Evolutionary conservation across 2,329 filamentous ascomycete species (phyloP), one percentile per base, ranked within the genome.

Genomic region (Claviceps sp.): DNA sequence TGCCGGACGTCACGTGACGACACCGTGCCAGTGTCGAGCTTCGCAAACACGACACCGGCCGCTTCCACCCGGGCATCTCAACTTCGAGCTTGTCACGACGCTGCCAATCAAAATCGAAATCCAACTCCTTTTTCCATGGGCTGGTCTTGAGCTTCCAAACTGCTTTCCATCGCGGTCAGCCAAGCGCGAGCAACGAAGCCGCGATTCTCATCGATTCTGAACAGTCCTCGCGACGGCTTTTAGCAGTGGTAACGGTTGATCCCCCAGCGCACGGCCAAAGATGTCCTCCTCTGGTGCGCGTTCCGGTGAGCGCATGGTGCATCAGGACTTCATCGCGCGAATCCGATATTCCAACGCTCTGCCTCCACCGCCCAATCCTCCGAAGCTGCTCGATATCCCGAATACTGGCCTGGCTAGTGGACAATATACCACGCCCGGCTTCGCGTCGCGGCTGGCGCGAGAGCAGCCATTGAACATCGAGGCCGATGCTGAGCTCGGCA

Each of bases 291-390:
- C 64, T 17, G 62, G 59, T 55, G 58, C 63, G 59, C 69, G 69
- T 59, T 63, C 67, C 56, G 73, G 75, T 65, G 77, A 79, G 67
- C 77, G 79, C 66, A 75, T 79, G 62, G 75, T 83, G 61, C 88
- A 95, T 65, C 93, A 98, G 71, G 93, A 98, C 70, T 97, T 96
- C 71, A 95, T 98, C 65, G 91, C 90, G 57, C 86, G 90, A 61
- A 88, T 96, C 63, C 82, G 93, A 68, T 98, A 94, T 68, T 89
- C 88, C 63, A 98, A 98, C 80, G 85, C 88, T 60, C 82, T 98
- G 16, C 93, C 93, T 57, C 90, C 93, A 57, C 93, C 93, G 51
- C 88, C 91, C 51, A 89, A 90, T 64, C 89, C 91, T 1, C 93
- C 93, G 1, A 98, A 98, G 75, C 83, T 98, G 56, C 85, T 98